Evolutionary conservation across 805 yeast species (phyloP), one percentile per base, ranked within the genome.

Genomic region (Wickerhamia fluorescens): DNA sequence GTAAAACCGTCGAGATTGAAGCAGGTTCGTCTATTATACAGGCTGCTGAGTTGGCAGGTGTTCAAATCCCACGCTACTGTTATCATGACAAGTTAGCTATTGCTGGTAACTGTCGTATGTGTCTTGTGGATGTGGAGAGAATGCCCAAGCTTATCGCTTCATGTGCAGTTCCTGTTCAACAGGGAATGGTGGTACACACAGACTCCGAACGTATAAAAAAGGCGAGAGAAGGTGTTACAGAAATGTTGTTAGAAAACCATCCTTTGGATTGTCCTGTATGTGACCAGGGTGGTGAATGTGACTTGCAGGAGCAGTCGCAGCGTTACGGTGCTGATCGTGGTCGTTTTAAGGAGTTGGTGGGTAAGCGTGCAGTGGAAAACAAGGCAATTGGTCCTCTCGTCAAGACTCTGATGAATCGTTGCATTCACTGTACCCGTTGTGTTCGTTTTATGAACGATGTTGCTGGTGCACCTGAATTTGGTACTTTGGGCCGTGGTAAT

Each of bases 281-380:
- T 59, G 95, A 84, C 61, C 95, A 84, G 61, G 95, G 94, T 60
- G 95, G 95, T 41, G 95, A 84, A 58, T 84, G 95, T 66, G 95
- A 84, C 54, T 70, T 84, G 45, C 95, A 85, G 63, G 95, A 85
- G 52, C 95, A 84, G 65, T 68, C 85, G 12, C 63, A 78, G 51
- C 72, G 92, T 53, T 81, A 81, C 51, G 95, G 95, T 35, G 61
- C 81, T 30, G 95, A 84, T 59, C 73, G 94, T 40, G 94, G 95
- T 42, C 73, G 95, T 55, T 85, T 80, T 63, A 58, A 68, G 37
- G 95, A 84, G 57, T 72, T 83, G 31, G 66, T 73, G 33, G 95
- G 95, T 49, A 84, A 84, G 63, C 72, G 95, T 48, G 94, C 95
- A 18, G 87, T 80, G 25, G 94, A 84, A 61, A 86, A 84, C 66